These are phyloP conservation scores for Penicillium sp. DNA, from an alignment of 2,329 filamentous ascomycete species.

Conservation along the genomic window DNA sequence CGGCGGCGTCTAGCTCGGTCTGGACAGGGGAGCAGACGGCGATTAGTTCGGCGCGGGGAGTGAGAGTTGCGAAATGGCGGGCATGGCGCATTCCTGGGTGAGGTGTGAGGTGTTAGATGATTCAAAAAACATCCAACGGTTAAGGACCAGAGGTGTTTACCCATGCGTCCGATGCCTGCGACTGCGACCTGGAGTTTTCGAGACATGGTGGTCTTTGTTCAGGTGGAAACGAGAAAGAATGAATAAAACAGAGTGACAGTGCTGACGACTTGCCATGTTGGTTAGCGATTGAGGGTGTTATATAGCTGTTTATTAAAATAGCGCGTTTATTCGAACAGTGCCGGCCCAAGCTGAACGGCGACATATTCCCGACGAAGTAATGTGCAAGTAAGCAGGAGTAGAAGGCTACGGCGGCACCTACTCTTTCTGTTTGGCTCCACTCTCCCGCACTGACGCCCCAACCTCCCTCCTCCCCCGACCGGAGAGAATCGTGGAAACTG, in stretches of 20 bases:
- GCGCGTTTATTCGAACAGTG: not conserved
- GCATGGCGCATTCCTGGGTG: constrained; percentile 45
- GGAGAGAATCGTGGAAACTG: not conserved
- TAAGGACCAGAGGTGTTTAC: constrained; percentile 4
- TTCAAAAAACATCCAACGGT: not conserved
- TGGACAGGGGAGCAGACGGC: constrained; percentile 47
- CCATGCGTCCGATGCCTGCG: constrained; percentile 21
- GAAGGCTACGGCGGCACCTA: no score
- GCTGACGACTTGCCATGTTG: not conserved
- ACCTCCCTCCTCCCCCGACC: no score
- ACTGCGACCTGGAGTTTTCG: constrained; percentile 20
- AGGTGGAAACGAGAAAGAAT: not conserved
- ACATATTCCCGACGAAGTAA: not conserved
- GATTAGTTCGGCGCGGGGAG: constrained; percentile 49
- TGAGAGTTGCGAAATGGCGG: constrained; percentile 44
- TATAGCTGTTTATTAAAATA: no score
- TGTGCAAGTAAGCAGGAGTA: not conserved
- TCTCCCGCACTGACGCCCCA: not conserved
- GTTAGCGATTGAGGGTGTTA: not conserved
- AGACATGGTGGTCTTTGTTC: constrained; percentile 6
- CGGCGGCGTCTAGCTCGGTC: constrained; percentile 49
- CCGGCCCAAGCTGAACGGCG: not conserved
- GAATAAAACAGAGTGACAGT: not conserved
- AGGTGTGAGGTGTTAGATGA: not conserved
- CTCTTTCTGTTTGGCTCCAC: not conserved